These are phyloP conservation scores for Catharanthus roseus DNA, from an alignment of 257 asterid genomes.

Conservation along the genomic window DNA sequence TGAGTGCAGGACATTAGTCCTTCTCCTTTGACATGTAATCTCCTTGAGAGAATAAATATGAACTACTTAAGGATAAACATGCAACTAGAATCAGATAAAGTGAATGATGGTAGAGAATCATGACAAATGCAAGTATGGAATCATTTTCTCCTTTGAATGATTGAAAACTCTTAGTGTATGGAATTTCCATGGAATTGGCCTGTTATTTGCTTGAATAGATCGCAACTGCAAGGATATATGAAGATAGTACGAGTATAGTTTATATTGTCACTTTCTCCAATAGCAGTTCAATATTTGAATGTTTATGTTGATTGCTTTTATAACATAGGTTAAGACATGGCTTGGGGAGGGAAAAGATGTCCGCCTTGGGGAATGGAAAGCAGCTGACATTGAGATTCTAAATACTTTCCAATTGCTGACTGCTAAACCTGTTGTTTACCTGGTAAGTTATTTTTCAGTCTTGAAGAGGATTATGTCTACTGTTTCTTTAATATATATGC, in stretches of 20 bases:
- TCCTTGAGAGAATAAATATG: not conserved
- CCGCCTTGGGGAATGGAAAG: constrained; percentile 94
- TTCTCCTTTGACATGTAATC: not conserved
- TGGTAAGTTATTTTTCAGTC: constrained; percentile 48
- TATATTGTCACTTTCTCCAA: no score
- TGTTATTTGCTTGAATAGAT: not conserved
- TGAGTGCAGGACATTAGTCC: not conserved
- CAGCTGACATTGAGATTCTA: constrained; percentile 87
- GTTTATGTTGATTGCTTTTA: no score
- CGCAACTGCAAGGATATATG: not conserved
- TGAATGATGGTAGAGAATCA: not conserved
- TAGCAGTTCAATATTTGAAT: no score
- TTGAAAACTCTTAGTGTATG: not conserved
- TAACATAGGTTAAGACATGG: constrained; percentile 52
- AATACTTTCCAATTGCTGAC: constrained; percentile 94
- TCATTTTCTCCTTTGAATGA: not conserved
- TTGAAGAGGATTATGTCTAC: not conserved
- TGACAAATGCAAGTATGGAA: not conserved
- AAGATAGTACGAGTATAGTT: not conserved
- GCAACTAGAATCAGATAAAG: not conserved
- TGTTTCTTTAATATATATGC: not conserved
- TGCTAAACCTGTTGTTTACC: constrained; percentile 94
- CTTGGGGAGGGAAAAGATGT: constrained; percentile 80
- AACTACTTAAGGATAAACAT: not conserved
- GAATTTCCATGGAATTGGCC: not conserved